Base-by-base conservation (phyloP, 2,329 filamentous ascomycete genomes). In the Juglanconis oblonga region DNA sequence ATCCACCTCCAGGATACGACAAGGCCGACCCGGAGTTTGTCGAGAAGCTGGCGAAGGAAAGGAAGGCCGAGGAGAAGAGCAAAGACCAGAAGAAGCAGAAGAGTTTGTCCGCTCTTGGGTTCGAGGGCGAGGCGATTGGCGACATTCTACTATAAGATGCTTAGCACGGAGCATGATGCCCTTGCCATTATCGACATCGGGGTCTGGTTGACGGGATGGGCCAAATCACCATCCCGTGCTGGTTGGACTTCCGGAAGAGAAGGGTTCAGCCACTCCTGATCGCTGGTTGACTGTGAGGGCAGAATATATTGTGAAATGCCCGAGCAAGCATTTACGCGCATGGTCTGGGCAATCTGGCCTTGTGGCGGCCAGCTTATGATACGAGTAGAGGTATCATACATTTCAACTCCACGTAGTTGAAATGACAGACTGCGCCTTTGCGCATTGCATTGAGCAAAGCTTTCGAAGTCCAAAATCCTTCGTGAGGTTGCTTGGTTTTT, bases 91-190 rank as follows among this genome's bases (percentile, higher is more conserved):
- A 80, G 59, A 84, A 87, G 70, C 72, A 88, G 63, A 86, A 83
- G 78, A 90, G 90, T 76, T 78, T 96, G 62, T 84, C 87, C 17
- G 86, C 84, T 45, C 81, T 95, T 51, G 94, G 94, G 1, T 97
- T 97, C 69, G 93, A 97, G 75, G 90, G 90, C 33, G 92, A 97
- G 77, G 90, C 89, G 66, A 80, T 87, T 61, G 91, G 89, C 14
- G 91, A 95, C 72, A 82, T 89, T 44, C 74, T 94, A 38, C 81
- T 91, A 67, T 92, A 76, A 81, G 64, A 29, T 56, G 36, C 36
- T 48, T 44, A 17, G 11, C 9, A 44, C 9, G 14, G 6, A n/a
- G 4, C 14, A n/a, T 11, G 24, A 5, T 29, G 3, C 53, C 44
- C 35, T 14, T 47, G 44, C 48, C 59, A 36, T 53, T 33, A 57